Evolutionary conservation across 169 alveolate genomes (phyloP).

Genomic region (Toxoplasma gondii): DNA sequence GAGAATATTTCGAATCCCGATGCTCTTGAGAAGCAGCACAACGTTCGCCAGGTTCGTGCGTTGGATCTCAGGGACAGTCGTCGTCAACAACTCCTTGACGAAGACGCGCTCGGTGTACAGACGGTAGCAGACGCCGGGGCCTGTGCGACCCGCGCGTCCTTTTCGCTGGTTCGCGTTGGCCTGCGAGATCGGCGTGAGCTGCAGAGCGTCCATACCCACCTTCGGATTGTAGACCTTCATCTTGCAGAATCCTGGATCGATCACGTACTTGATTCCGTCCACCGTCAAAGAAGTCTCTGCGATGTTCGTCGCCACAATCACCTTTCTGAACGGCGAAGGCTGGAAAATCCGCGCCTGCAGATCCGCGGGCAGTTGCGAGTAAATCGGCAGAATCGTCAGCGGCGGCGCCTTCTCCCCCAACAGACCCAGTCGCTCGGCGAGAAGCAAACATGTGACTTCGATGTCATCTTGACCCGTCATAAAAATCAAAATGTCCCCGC

Average conservation of each 20-base stretch:
- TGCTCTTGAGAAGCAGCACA: slow-evolving; percentile 96
- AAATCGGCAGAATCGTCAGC: slow-evolving; percentile 93
- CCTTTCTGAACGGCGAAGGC: slow-evolving; percentile 86
- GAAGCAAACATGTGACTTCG: slow-evolving; percentile 96
- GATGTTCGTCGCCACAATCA: slow-evolving; percentile 99
- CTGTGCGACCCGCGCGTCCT: slow-evolving; percentile 99
- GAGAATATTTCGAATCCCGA: slow-evolving; percentile 93
- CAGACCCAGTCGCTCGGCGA: slow-evolving; percentile 90
- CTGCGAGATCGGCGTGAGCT: slow-evolving; percentile 98
- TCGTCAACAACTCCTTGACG: slow-evolving; percentile 95
- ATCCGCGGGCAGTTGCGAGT: slow-evolving; percentile 98
- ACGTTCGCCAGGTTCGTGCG: slow-evolving; percentile 99
- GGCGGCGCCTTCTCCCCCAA: slow-evolving; percentile 76
- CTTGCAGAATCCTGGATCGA: slow-evolving; percentile 99
- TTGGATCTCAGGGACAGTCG: slow-evolving; percentile 99
- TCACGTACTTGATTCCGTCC: slow-evolving; percentile 98
- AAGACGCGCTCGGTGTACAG: slow-evolving; percentile 97
- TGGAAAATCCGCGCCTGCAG: slow-evolving; percentile 95
- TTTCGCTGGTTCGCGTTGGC: slow-evolving; percentile 99
- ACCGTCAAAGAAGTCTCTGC: slow-evolving; percentile 99
- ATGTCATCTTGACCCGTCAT: slow-evolving; percentile 99
- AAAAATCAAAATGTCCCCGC: slow-evolving; percentile 97
- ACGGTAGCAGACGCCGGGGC: slow-evolving; percentile 99
- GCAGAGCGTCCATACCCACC: slow-evolving; percentile 99
- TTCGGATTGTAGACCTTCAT: slow-evolving; percentile 98